These are phyloP conservation scores for Xylaria polymorpha DNA, from an alignment of 2,329 filamentous ascomycete species.

Conservation along the genomic window DNA sequence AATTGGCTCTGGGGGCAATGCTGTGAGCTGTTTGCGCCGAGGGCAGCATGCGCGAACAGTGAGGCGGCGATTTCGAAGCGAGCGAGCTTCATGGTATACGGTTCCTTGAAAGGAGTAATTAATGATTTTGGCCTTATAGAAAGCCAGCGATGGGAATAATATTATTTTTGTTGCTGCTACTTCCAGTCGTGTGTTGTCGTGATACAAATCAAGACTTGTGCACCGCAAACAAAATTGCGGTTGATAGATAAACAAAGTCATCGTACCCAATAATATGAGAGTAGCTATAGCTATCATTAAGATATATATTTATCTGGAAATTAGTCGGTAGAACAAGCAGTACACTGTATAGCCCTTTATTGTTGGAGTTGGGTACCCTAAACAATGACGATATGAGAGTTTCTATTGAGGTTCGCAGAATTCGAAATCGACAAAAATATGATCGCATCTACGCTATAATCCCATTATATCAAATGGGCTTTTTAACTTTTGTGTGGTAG, in stretches of 20 bases:
- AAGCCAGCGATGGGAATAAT: not conserved
- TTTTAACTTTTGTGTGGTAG: too few species aligned
- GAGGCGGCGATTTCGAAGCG: not conserved
- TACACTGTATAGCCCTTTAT: too few species aligned
- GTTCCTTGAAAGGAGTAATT: not conserved
- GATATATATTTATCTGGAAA: too few species aligned
- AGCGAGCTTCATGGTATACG: not conserved
- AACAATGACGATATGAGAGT: too few species aligned
- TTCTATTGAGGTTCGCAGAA: too few species aligned
- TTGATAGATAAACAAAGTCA: not conserved
- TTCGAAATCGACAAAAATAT: too few species aligned
- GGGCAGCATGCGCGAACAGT: not conserved
- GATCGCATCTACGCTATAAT: too few species aligned
- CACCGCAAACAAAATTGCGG: not conserved
- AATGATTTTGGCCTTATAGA: too few species aligned
- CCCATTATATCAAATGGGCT: too few species aligned
- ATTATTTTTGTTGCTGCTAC: not conserved
- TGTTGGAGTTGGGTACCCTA: too few species aligned
- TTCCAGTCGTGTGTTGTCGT: not conserved
- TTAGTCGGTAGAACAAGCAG: too few species aligned
- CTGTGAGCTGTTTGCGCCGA: not conserved
- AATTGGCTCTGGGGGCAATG: slow-evolving; percentile 10
- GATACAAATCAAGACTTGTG: slow-evolving; percentile 1
- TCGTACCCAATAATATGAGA: not conserved
- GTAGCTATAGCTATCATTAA: not conserved